Base-by-base conservation (phyloP, 2,329 filamentous ascomycete genomes). In the Cladophialophora chaetospira region DNA sequence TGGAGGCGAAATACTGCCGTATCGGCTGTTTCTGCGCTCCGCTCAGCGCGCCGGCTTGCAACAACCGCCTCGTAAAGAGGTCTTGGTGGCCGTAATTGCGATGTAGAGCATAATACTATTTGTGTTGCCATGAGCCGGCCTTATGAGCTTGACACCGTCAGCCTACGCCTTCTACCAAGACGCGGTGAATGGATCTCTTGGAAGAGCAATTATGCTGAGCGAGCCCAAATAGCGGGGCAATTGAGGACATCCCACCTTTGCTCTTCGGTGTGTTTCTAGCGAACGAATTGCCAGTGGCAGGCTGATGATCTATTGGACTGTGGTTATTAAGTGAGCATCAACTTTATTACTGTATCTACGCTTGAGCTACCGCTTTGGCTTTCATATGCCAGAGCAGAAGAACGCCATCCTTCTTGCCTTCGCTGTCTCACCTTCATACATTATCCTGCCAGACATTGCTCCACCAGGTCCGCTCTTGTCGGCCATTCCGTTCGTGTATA, bases 361-460 rank as follows among this genome's bases (percentile, higher is more conserved):
- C 28, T 43, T 21, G 25, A 25, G 23, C 26, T 42, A 47, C 51
- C 26, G 15, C 49, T 50, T 56, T 60, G 52, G 23, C 49, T 50
- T 56, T 60, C 57, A 60, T 60, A 56, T 60, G 57, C 52, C 48
- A 53, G 15, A 36, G 19, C 25, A 45, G 35, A 21, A 42, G 5
- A 28, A 35, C n/a, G n/a, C 49, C 13, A 42, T 44, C 50, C 25
- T 56, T 25, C 19, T n/a, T 23, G 29, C 44, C 45, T 28, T 48
- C 40, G 35, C 46, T 47, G 50, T 57, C 49, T 60, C 53, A 60
- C 45, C 45, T 47, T 19, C 40, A 55, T 19, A n/a, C 26, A 44
- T 29, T 31, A 19, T 45, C 40, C 44, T 50, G 48, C 28, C 35
- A 33, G 13, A 15, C 31, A 13, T 44, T 49, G 45, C 58, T 60